Evolutionary conservation across 768 basidiomycete genomes (phyloP).

Genomic region (Candolleomyces aberdarensis): DNA sequence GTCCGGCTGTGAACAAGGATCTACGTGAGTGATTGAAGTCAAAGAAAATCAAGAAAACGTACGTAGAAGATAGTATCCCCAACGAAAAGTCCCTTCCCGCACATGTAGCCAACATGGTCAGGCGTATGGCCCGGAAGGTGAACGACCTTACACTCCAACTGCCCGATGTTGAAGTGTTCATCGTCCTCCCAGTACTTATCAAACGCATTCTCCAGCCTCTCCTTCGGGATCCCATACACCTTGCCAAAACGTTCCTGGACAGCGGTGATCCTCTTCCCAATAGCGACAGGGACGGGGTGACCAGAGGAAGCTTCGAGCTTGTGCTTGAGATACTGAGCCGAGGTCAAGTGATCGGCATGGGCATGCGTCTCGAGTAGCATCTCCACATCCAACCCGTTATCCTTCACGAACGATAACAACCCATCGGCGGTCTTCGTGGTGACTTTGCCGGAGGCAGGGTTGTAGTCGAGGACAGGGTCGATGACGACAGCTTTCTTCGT

Average conservation of each 20-base stretch:
- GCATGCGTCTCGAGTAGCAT: constrained; percentile 9
- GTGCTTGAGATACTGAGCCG: constrained; percentile 7
- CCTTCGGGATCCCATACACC: constrained; percentile 4
- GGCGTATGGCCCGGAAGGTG: constrained; percentile 8
- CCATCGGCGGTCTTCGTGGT: constrained; percentile 5
- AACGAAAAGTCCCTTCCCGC: constrained; percentile 3
- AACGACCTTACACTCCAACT: constrained; percentile 4
- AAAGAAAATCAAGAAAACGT: not conserved
- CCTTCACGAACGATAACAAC: constrained; percentile 3
- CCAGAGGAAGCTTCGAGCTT: not conserved
- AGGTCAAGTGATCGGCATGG: constrained; percentile 6
- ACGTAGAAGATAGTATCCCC: constrained; percentile 9
- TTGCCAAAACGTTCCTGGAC: constrained; percentile 4
- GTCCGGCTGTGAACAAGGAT: constrained; percentile 2
- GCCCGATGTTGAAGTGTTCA: constrained; percentile 6
- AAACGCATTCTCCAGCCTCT: not conserved
- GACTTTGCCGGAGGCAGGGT: constrained; percentile 2
- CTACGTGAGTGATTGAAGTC: no score
- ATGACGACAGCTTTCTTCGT: constrained; percentile 7
- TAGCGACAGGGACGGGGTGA: constrained; percentile 1
- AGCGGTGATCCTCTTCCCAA: constrained; percentile 3
- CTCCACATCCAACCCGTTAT: not conserved
- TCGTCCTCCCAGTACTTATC: constrained; percentile 8
- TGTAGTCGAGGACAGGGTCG: constrained; percentile 9
- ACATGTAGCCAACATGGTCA: constrained; percentile 8